These are phyloP conservation scores for Hordeum marinum DNA, from an alignment of 176 grass and related monocot species.

Conservation along the genomic window DNA sequence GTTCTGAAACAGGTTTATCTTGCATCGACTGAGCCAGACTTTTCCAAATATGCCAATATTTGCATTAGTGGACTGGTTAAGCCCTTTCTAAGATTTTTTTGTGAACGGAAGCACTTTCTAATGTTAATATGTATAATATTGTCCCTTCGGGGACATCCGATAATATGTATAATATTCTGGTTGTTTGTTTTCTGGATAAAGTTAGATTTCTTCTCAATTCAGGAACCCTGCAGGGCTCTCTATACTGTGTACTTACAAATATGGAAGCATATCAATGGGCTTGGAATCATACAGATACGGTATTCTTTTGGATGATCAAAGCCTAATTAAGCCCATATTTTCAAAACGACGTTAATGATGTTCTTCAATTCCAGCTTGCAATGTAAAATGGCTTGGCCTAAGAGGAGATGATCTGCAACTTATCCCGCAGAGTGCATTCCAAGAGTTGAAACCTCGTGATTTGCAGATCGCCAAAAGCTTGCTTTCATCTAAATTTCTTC, in stretches of 20 bases:
- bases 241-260: slow-evolving; percentile 95
- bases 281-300: slow-evolving; percentile 96
- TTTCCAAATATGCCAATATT: slow-evolving; percentile 82
- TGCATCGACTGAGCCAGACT: slow-evolving; percentile 65
- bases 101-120: not conserved
- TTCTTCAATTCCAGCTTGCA: slow-evolving; percentile 71
- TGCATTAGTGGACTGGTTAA: slow-evolving; percentile 81
- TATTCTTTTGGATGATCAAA: slow-evolving; percentile 26
- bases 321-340: not conserved
- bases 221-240: slow-evolving; percentile 97
- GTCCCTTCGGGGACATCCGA: too few relatives aligned
- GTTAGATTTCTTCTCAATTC: slow-evolving; percentile 19
- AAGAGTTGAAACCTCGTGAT: slow-evolving; percentile 70
- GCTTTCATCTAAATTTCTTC: slow-evolving; percentile 69
- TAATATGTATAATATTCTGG: not conserved
- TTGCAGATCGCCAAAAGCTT: slow-evolving; percentile 77
- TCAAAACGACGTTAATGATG: not conserved
- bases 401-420: slow-evolving; percentile 76
- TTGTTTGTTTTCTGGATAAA: slow-evolving; percentile 1
- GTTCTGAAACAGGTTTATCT: slow-evolving; percentile 57
- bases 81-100: not conserved
- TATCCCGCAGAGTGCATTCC: slow-evolving; percentile 56
- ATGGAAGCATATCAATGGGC: slow-evolving; percentile 86
- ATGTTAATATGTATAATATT: slow-evolving; percentile 3
- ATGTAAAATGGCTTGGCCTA: slow-evolving; percentile 93